phyloP scores from a whole-genome alignment of 148 eudicot genomes.

The Camellia sinensis region DNA sequence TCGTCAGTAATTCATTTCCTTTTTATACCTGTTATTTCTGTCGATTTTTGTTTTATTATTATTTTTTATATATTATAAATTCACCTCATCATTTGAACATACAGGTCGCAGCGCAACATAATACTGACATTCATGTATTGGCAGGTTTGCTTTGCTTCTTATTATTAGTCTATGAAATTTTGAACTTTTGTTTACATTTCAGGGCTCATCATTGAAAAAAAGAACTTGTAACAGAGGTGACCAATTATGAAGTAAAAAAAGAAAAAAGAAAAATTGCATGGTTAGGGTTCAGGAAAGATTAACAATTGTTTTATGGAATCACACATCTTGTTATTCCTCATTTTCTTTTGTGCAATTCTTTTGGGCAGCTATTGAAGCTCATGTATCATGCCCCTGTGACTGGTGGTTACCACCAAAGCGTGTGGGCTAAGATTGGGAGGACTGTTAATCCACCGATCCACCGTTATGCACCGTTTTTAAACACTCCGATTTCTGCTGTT shows the following conservation, averaged over 20 bases:
- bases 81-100: conserved; percentile 13
- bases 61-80: neutral
- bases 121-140: conserved; percentile 91
- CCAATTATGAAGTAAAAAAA: too few species aligned
- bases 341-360: conserved; percentile 1
- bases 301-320: neutral
- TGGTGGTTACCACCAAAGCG: conserved; percentile 80
- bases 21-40: neutral
- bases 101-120: conserved; percentile 97
- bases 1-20: conserved; percentile 56
- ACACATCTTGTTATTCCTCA: neutral
- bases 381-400: conserved; percentile 95
- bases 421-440: conserved; percentile 81
- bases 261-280: neutral
- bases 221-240: neutral
- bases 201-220: too few species aligned
- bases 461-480: conserved; percentile 81
- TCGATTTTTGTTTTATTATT: neutral
- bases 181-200: neutral
- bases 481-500: conserved; percentile 59
- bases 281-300: neutral
- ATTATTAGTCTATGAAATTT: neutral
- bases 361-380: conserved; percentile 83
- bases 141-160: conserved; percentile 57
- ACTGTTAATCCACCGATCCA: conserved; percentile 53